phyloP scores from a whole-genome alignment of 1,284 basidiomycete species.

The Naganishia cerealis region DNA sequence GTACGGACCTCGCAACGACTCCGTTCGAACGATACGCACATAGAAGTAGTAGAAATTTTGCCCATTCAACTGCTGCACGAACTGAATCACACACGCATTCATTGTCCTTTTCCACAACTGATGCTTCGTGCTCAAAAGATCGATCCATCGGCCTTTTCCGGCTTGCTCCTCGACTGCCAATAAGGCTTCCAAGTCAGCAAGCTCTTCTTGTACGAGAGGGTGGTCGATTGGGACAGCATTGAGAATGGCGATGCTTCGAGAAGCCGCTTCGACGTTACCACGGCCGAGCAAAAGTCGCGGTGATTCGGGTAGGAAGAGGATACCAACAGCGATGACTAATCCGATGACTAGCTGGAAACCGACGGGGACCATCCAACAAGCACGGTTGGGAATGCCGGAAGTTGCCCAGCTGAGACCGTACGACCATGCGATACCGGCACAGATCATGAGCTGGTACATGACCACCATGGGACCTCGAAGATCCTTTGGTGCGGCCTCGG shows the following conservation, averaged over 20 bases:
- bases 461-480: constrained; percentile 72
- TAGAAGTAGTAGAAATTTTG: constrained; percentile 38
- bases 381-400: constrained; percentile 62
- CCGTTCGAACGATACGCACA: too few species aligned
- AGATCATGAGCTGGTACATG: constrained; percentile 73
- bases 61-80: constrained; percentile 70
- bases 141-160: constrained; percentile 73
- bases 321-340: constrained; percentile 56
- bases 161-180: constrained; percentile 66
- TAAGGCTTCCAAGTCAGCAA: constrained; percentile 66
- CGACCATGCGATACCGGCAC: constrained; percentile 68
- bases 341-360: constrained; percentile 47
- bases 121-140: constrained; percentile 72
- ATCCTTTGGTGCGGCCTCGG: constrained; percentile 73
- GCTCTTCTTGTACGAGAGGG: constrained; percentile 63
- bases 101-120: constrained; percentile 68
- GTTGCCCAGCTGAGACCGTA: constrained; percentile 72
- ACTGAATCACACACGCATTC: constrained; percentile 66
- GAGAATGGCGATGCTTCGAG: constrained; percentile 64
- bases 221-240: constrained; percentile 66
- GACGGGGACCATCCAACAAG: constrained; percentile 64
- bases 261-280: constrained; percentile 58
- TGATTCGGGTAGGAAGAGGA: constrained; percentile 74
- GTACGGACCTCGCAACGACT: too few species aligned
- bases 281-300: constrained; percentile 48